phyloP scores from a whole-genome alignment of 2,329 filamentous ascomycete genomes.

The Aspergillus sojae region DNA sequence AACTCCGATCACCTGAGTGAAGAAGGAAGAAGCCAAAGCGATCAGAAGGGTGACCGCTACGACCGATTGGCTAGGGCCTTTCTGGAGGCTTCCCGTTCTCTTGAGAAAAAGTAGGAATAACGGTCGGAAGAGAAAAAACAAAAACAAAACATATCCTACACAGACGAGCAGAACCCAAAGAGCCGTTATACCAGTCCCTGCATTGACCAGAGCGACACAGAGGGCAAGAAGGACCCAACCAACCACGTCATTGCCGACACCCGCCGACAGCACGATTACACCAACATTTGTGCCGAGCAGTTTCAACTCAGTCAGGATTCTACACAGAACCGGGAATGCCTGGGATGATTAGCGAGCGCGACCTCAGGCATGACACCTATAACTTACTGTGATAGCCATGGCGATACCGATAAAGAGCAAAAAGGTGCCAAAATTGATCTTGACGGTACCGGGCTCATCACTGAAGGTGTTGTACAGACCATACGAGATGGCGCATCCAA shows the following conservation, averaged over 20 bases:
- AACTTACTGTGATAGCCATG: conserved; percentile 77
- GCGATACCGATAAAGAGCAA: conserved; percentile 88
- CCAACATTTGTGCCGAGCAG: conserved; percentile 81
- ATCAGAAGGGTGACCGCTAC: conserved; percentile 81
- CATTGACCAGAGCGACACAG: conserved; percentile 91
- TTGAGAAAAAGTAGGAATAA: conserved; percentile 73
- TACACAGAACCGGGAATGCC: conserved; percentile 86
- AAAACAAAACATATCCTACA: conserved; percentile 73
- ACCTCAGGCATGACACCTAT: no score
- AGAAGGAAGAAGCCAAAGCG: conserved; percentile 78
- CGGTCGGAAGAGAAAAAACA: conserved; percentile 73
- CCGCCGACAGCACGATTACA: conserved; percentile 84
- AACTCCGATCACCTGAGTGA: conserved; percentile 86
- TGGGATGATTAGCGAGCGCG: conserved; percentile 25
- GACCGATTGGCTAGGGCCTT: conserved; percentile 83
- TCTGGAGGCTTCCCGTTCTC: conserved; percentile 75
- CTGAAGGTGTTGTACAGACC: conserved; percentile 77
- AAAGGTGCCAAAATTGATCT: conserved; percentile 63
- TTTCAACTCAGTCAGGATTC: conserved; percentile 89
- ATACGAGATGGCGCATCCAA: conserved; percentile 79
- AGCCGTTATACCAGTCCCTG: conserved; percentile 76
- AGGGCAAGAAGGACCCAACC: conserved; percentile 92
- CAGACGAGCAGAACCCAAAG: conserved; percentile 80
- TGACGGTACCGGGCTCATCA: conserved; percentile 57
- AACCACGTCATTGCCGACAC: conserved; percentile 88